Conservation (phyloP, 805 yeast species). For the Yamadazyma kitorensis region DNA sequence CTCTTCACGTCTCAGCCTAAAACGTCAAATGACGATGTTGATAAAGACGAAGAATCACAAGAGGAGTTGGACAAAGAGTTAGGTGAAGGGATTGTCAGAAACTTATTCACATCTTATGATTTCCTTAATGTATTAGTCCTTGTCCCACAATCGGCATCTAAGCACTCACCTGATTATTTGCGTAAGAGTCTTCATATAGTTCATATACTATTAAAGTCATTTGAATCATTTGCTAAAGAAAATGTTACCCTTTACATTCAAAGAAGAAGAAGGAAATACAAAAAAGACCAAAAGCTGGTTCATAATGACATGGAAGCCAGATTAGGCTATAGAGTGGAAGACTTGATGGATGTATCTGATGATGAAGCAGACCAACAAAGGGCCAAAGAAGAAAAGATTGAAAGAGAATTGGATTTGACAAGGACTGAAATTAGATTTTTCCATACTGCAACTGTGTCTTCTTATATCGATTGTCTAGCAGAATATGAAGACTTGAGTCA, state of each 20-base stretch:
- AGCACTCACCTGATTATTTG: conserved; percentile 61
- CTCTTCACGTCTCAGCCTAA: conserved; percentile 32
- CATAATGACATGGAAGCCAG: conserved; percentile 21
- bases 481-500: conserved; percentile 62
- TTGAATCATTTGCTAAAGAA: conserved; percentile 63
- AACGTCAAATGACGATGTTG: conserved; percentile 20
- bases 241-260: conserved; percentile 49
- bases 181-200: conserved; percentile 61
- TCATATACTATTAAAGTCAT: conserved; percentile 60
- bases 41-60: conserved; percentile 46
- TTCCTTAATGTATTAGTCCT: conserved; percentile 53
- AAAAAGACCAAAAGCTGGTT: conserved; percentile 17
- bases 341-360: conserved; percentile 32
- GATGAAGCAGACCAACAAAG: conserved; percentile 32
- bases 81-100: conserved; percentile 58
- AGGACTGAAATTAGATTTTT: conserved; percentile 45
- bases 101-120: conserved; percentile 66
- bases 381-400: conserved; percentile 36
- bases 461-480: conserved; percentile 61
- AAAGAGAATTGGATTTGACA: conserved; percentile 45
- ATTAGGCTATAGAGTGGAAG: conserved; percentile 13
- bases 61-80: conserved; percentile 36
- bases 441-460: conserved; percentile 58
- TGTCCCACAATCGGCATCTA: conserved; percentile 62
- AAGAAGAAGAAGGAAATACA: conserved; percentile 38